Conservation (phyloP, 208 protist species). For the Herpetomonas samuelpessoai region DNA sequence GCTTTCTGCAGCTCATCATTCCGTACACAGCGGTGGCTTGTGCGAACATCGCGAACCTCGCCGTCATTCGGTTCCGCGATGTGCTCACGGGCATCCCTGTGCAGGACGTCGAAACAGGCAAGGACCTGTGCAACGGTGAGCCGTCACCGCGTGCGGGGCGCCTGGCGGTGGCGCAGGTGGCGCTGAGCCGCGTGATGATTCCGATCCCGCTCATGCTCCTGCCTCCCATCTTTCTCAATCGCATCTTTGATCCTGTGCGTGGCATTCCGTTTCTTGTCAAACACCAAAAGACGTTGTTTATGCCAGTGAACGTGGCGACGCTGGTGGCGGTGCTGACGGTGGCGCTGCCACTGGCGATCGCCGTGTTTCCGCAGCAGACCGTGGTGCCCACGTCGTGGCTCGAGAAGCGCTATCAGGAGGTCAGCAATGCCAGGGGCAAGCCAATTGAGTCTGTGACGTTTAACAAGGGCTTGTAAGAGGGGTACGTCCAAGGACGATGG, state of each 20-base stretch:
- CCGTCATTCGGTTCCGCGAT: constrained; percentile 76
- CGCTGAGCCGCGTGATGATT: constrained; percentile 59
- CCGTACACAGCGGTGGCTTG: constrained; percentile 79
- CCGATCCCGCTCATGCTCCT: constrained; percentile 65
- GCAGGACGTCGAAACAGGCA: constrained; percentile 47
- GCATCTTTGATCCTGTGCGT: constrained; percentile 29
- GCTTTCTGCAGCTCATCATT: constrained; percentile 36
- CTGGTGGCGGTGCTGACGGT: constrained; percentile 39
- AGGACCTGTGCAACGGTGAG: constrained; percentile 37
- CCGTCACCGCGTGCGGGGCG: constrained; percentile 63
- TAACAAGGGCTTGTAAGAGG: constrained; percentile 53
- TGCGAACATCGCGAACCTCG: constrained; percentile 77
- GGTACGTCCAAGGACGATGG: too few species aligned
- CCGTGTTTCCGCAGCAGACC: constrained; percentile 54
- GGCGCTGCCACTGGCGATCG: constrained; percentile 51
- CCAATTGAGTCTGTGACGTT: constrained; percentile 34
- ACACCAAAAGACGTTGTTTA: constrained; percentile 30
- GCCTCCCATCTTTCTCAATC: constrained; percentile 66
- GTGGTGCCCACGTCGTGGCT: constrained; percentile 36
- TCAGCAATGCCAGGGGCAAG: constrained; percentile 32
- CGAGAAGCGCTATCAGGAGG: constrained; percentile 32
- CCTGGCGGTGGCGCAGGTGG: constrained; percentile 63
- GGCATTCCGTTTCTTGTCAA: constrained; percentile 32
- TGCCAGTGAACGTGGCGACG: constrained; percentile 43
- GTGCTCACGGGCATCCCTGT: constrained; percentile 62